Base-by-base conservation (phyloP, 805 yeast genomes). In the Nakazawaea peltata region DNA sequence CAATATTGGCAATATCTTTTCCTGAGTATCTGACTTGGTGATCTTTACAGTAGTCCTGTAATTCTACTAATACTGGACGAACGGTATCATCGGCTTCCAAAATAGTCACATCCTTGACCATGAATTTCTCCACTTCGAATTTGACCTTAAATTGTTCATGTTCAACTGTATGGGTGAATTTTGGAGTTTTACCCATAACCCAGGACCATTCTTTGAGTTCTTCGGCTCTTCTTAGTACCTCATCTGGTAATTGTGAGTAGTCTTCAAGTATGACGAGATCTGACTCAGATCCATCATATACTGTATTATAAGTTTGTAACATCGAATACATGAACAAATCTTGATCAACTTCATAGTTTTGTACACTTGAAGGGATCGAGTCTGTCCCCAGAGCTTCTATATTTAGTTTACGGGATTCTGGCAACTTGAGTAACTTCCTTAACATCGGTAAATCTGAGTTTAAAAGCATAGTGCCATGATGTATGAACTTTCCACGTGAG, bases 391-490 rank as follows among this genome's bases (percentile, higher is more conserved):
- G 48, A 30, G 52, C 56, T 2, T 26, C 36, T 11, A 59, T 51
- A n/a, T 38, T 30, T 1, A 32, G 30, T 19, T 34, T 39, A 25
- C 58, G 45, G 2, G 26, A 24, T 0, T 29, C 24, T 5, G 50
- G 30, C 4, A 57, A 10, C 28, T 69, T 67, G 40, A 92, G 61
- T 11, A 85, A 52, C n/a, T 71, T 63, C 1, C 77, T 63, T 39
- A 92, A 62, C 1, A 66, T 56, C n/a, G 64, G 65, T 18, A 92
- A 57, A 26, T 77, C 64, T 28, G 94, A 77, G 36, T 71, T 60
- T 17, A 92, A 61, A 6, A 92, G 63, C 95, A 92, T 84, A 0
- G 99, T 92, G 0, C 97, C 98, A 59, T 92, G 99, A 52, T 92
- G 98, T 45, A 88, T 80, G 5, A 95, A 77, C 46, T 76, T 75